Evolutionary conservation across 1,284 basidiomycete genomes (phyloP).

Genomic region (Grifola frondosa): DNA sequence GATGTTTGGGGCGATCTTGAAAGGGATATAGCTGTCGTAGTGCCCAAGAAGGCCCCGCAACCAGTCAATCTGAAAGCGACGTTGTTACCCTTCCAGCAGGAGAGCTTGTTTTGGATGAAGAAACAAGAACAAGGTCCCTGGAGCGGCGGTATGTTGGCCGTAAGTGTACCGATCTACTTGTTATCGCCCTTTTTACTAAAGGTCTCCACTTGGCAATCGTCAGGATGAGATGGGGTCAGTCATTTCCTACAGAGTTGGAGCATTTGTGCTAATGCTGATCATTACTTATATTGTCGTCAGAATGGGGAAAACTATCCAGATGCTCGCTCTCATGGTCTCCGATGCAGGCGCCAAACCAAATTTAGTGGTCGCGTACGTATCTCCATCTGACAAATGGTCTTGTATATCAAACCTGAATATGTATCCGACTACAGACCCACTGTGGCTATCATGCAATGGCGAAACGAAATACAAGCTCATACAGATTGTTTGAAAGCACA

Average conservation of each 20-base stretch:
- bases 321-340: conserved; percentile 86
- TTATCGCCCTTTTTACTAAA: neutral
- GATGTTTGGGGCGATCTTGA: conserved; percentile 90
- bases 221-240: conserved; percentile 89
- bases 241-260: neutral
- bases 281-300: too few relatives aligned
- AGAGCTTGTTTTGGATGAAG: conserved; percentile 95
- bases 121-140: conserved; percentile 89
- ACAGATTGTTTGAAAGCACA: conserved; percentile 80
- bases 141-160: conserved; percentile 92
- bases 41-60: conserved; percentile 75
- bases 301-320: conserved; percentile 99
- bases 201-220: neutral
- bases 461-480: conserved; percentile 87
- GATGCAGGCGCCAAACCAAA: conserved; percentile 76
- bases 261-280: conserved; percentile 9
- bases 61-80: conserved; percentile 77
- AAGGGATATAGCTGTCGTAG: conserved; percentile 57
- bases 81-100: conserved; percentile 82
- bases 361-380: conserved; percentile 83
- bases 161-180: conserved; percentile 44
- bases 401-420: too few relatives aligned
- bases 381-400: too few relatives aligned
- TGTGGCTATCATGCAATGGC: conserved; percentile 99
- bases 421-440: conserved; percentile 60